A percentile compares a stretch with the other conserved stretches of the same genome.
Conservation (phyloP, 768 basidiomycete species). For the Tephrocybe sp. region DNA sequence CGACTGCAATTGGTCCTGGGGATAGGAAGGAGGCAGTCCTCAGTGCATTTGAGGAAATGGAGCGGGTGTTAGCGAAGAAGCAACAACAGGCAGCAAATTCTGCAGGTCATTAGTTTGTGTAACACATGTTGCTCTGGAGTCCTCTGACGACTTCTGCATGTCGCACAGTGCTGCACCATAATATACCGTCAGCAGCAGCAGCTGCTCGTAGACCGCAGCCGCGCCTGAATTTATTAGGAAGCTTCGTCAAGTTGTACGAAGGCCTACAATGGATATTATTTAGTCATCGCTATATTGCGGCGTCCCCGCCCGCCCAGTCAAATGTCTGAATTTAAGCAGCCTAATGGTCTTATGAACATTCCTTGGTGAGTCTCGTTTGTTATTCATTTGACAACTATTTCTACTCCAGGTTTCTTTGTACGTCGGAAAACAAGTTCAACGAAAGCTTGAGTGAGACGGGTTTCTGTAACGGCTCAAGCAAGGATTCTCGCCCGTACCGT, state of each 20-base stretch:
- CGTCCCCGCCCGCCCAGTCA: too few species aligned
- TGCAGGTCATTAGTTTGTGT: constrained; percentile 24
- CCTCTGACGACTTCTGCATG: constrained; percentile 4
- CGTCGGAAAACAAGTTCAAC: not conserved
- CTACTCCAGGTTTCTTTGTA: not conserved
- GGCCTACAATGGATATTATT: constrained; percentile 51
- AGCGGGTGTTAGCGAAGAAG: constrained; percentile 53
- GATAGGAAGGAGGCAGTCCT: constrained; percentile 40
- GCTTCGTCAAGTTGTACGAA: constrained; percentile 34
- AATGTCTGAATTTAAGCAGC: too few species aligned
- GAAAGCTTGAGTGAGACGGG: not conserved
- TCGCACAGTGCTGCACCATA: constrained; percentile 4
- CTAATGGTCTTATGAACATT: too few species aligned
- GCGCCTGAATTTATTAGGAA: constrained; percentile 4
- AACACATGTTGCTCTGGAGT: not conserved
- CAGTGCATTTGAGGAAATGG: constrained; percentile 74
- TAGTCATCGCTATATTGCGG: constrained; percentile 42
- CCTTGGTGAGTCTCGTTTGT: too few species aligned
- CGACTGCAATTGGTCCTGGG: constrained; percentile 10
- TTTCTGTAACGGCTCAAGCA: not conserved
- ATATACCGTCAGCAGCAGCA: too few species aligned
- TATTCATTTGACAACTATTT: too few species aligned
- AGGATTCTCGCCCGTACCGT: not conserved
- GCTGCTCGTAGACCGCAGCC: not conserved
- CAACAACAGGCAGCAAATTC: constrained; percentile 20